Conservation (phyloP, 179 eudicot genomes). For the Carnegiea gigantea region DNA sequence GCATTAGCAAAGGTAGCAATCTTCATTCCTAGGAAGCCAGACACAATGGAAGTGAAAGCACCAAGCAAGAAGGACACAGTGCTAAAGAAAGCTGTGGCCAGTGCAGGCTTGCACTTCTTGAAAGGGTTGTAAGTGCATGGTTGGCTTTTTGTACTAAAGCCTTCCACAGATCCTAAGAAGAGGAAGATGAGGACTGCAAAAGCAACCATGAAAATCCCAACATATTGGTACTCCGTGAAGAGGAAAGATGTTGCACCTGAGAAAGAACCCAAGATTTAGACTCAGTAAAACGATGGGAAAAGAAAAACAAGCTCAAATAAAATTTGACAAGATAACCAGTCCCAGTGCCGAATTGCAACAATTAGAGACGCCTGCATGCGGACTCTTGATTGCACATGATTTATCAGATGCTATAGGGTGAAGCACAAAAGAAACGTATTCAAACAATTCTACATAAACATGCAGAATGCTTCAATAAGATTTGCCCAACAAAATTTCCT, state of each 20-base stretch:
- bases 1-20: conserved; percentile 98
- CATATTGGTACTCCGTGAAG: conserved; percentile 72
- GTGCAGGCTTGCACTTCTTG: conserved; percentile 81
- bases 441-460: background rate
- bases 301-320: background rate
- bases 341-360: background rate
- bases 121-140: conserved; percentile 65
- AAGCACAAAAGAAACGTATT: background rate
- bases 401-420: background rate
- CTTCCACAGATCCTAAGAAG: conserved; percentile 89
- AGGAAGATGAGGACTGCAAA: conserved; percentile 79
- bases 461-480: background rate
- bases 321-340: background rate
- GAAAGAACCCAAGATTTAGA: background rate
- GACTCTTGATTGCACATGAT: background rate
- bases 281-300: background rate
- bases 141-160: conserved; percentile 77
- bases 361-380: background rate
- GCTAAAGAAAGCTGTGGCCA: conserved; percentile 81
- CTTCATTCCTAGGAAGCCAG: conserved; percentile 95
- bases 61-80: conserved; percentile 81
- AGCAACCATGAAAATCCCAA: conserved; percentile 82
- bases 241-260: conserved; percentile 92
- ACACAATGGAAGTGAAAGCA: conserved; percentile 72
- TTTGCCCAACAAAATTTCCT: background rate